Evolutionary conservation across 768 basidiomycete genomes (phyloP), one percentile per base, ranked within the genome.

Genomic region (Russula lepida): DNA sequence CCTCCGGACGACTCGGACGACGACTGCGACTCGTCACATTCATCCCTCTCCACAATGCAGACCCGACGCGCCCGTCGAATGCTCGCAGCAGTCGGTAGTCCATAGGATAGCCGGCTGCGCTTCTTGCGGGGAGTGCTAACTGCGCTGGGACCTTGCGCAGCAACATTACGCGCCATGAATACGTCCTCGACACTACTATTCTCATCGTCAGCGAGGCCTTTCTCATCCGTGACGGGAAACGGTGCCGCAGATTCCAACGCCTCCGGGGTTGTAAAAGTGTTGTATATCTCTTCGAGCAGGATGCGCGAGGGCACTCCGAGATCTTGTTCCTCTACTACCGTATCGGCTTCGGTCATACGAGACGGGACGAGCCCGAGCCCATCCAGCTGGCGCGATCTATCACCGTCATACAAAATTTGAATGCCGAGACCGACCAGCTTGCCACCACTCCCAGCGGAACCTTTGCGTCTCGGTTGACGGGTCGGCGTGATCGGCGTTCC

Each of bases 201-300:
- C 35, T 52, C 54, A 19, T 56, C 56, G 9, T 63, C 60, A 4
- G 13, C 49, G 13, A 52, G 19, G 46, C 53, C 50, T 32, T 28
- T 49, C 46, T 56, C 54, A 11, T 1, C 43, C 43, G 43, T 21
- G 43, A 56, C 51, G 7, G 60, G 54, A 33, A 64, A 64, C n/a
- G 54, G 60, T 2, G 44, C 35, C 30, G 52, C 64, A 17, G 44
- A 50, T 23, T 33, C 61, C 47, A 58, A 55, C 19, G 50, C 44
- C 17, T 56, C 53, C 2, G 60, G 55, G 46, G 35, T 64, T 9
- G 64, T 58, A 41, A 64, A 64, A 7, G 63, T 63, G 21, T 63
- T 61, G 30, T 63, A 64, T 47, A 64, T 66, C 63, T 66, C 65
- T 41, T 66, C 65, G 30, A 66, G 59, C 21, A 66, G 58, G 43